These are phyloP conservation scores for Aspergillus egyptiacus DNA, from an alignment of 495 filamentous ascomycete species.

Conservation along the genomic window DNA sequence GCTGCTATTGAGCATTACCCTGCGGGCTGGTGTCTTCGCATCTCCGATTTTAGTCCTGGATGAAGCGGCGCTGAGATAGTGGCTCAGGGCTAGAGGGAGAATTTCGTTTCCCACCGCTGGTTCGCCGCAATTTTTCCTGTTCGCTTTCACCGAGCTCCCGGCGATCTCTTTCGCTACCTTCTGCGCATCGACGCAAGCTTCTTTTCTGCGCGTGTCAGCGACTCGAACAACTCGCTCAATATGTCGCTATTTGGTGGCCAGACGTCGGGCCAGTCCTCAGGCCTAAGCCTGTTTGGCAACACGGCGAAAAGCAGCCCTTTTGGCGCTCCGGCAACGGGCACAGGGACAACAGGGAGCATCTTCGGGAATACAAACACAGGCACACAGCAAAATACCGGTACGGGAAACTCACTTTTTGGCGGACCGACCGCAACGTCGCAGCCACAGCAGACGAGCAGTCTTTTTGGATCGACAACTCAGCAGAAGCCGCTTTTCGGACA, in stretches of 20 bases:
- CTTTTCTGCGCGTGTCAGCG: neutral
- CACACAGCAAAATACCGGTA: conserved; percentile 23
- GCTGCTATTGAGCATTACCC: neutral
- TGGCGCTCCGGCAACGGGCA: conserved; percentile 11
- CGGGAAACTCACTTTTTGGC: conserved; percentile 15
- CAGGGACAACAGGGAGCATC: conserved; percentile 19
- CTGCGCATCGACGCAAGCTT: neutral
- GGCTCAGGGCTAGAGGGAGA: neutral
- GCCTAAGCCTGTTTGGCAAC: neutral
- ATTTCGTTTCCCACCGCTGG: neutral
- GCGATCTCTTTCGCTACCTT: neutral
- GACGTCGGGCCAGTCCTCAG: conserved; percentile 11
- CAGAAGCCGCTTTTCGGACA: conserved; percentile 36
- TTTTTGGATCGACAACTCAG: conserved; percentile 32
- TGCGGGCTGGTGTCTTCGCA: neutral
- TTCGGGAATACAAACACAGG: conserved; percentile 29
- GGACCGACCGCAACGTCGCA: conserved; percentile 21
- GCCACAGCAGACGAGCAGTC: conserved; percentile 25
- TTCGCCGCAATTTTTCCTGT: neutral
- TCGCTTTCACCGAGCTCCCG: neutral
- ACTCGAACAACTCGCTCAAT: neutral
- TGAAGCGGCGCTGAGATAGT: conserved; percentile 1
- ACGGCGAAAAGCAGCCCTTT: conserved; percentile 16
- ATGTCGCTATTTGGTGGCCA: conserved; percentile 38
- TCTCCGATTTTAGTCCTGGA: neutral